These are phyloP conservation scores for Agrostemma githago DNA, from an alignment of 148 eudicot species.

Conservation along the genomic window DNA sequence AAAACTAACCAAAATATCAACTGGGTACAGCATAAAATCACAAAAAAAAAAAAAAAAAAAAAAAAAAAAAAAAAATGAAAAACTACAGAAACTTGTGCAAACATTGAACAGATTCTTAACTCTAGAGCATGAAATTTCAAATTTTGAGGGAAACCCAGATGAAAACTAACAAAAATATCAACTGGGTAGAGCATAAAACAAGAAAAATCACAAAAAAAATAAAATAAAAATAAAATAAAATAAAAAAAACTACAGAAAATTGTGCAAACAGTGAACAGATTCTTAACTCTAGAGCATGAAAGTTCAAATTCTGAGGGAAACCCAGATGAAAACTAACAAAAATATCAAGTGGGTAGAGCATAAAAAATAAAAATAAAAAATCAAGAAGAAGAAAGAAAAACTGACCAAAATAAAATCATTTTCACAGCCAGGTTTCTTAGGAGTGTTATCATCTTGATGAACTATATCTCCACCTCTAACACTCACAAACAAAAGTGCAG, in stretches of 20 bases:
- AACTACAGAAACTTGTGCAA: too few species aligned
- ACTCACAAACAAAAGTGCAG: conserved; percentile 17
- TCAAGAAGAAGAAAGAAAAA: background rate
- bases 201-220: background rate
- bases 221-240: too few species aligned
- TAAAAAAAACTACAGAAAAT: too few species aligned
- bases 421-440: conserved; percentile 83
- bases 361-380: too few species aligned
- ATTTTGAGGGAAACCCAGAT: conserved; percentile 30
- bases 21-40: too few species aligned
- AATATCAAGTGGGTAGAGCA: too few species aligned
- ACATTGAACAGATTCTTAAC: too few species aligned
- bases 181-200: conserved; percentile 22
- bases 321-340: too few species aligned
- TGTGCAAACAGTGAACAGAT: background rate
- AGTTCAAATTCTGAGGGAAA: conserved; percentile 7
- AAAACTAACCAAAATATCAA: too few species aligned
- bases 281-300: background rate
- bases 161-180: conserved; percentile 19
- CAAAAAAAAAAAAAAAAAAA: too few species aligned
- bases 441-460: conserved; percentile 63
- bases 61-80: too few species aligned
- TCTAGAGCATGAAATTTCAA: background rate
- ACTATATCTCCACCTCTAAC: conserved; percentile 75
- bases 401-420: conserved; percentile 76